Evolutionary conservation across 208 protist genomes (phyloP), one percentile per base, ranked within the genome.

Genomic region (Acanthamoeba rhysodes): DNA sequence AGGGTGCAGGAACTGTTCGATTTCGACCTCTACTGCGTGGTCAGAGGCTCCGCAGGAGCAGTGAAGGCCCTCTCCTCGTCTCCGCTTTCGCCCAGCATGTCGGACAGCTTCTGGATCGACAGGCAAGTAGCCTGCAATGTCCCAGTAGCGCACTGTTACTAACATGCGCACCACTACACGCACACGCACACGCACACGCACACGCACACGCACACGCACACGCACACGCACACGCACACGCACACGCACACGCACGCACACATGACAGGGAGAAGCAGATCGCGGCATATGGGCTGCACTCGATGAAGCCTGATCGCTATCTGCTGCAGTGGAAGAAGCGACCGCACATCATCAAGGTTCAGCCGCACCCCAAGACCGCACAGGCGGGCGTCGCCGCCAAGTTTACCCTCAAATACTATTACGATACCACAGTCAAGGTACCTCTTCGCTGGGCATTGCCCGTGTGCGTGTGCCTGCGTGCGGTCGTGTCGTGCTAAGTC

Each of bases 311-410:
- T 6, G 84, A 70, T 6, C 53, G 84, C n/a, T 91, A 91, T 10
- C 27, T 41, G 22, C 41, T 91, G 84, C 84, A 91, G 84, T 91
- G 84, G 84, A 91, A 91, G 84, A 91, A 91, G 34, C 53, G 59
- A 6, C 84, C 84, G 1, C 84, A 91, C 84, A 91, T 70, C 59
- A 70, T 91, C 84, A 91, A 91, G 34, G 84, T 91, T 32, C 84
- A 91, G 68, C 50, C 48, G 29, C 84, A 91, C 59, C 24, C 84
- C 22, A 91, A 91, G 84, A 68, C 29, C 84, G 34, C 41, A 8
- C 59, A 66, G 34, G 18, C 53, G 50, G 84, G 59, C 29, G 29
- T 74, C 32, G 66, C 59, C n/a, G 41, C 84, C 34, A 91, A 64
- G 59, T 72, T 50, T 20, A 91, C 84, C 8, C 53, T 91, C 57